phyloP scores from a whole-genome alignment of 208 protist species.

The Crithidia expoeki region DNA sequence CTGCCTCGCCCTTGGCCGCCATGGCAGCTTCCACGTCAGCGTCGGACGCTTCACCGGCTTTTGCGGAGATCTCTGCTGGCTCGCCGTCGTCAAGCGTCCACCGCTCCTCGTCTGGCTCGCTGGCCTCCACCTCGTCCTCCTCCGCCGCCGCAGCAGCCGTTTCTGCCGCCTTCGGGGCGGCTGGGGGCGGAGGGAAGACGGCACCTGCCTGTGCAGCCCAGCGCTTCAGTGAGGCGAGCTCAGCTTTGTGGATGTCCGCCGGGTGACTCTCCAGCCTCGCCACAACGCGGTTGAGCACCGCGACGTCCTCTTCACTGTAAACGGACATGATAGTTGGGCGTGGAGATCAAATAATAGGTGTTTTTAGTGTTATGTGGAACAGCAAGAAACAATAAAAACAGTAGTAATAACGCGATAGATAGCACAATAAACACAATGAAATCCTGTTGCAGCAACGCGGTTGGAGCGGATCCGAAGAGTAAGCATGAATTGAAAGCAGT shows the following conservation, averaged over 20 bases:
- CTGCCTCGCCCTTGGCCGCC: conserved; percentile 63
- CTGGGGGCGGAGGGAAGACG: conserved; percentile 28
- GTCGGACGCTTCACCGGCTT: conserved; percentile 43
- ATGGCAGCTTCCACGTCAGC: conserved; percentile 62
- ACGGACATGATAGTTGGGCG: conserved; percentile 26
- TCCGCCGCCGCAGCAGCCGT: neutral
- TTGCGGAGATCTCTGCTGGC: conserved; percentile 33
- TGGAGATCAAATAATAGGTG: neutral
- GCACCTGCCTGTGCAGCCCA: conserved; percentile 49
- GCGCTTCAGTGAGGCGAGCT: conserved; percentile 38
- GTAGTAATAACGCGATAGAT: no score
- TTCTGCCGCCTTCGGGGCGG: neutral
- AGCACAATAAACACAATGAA: no score
- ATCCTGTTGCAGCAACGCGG: no score
- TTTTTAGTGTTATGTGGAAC: neutral
- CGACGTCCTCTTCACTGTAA: conserved; percentile 34
- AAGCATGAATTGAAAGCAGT: no score
- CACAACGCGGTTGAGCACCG: conserved; percentile 49
- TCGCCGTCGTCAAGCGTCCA: conserved; percentile 50
- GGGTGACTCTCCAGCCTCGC: conserved; percentile 35
- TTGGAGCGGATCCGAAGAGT: no score
- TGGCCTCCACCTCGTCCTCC: conserved; percentile 17
- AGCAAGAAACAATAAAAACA: conserved; percentile 1
- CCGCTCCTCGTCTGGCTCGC: conserved; percentile 64
- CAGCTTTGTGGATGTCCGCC: conserved; percentile 46